Base-by-base conservation (phyloP, 225 moss, liverwort and hornwort species). In the Asterella californica region DNA sequence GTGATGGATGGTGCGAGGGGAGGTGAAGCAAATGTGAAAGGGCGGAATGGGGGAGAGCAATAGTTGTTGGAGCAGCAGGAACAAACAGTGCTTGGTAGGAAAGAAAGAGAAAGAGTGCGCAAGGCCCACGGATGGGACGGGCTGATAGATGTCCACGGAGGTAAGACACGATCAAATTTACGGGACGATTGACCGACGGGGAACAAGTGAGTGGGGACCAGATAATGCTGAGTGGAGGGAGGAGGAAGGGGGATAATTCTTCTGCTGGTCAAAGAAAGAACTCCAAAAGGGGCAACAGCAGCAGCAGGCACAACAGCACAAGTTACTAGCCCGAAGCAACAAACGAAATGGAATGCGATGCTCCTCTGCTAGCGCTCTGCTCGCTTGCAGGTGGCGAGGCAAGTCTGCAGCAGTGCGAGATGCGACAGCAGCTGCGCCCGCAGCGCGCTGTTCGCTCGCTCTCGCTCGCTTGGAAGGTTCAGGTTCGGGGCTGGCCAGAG, bases 141-240 rank as follows among this genome's bases (percentile, higher is more conserved):
- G 78, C 50, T 27, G 74, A 74, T 45, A 53, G 48, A 53, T 50
- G 74, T 74, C 71, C 74, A 33, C 32, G 52, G 74, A 0, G 29
- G 52, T 50, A 74, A 74, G 74, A 53, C 50, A 48, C 74, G 60
- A 65, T 52, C 48, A 77, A 77, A 61, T 60, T 29, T 66, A 32
- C 45, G 48, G n/a, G 29, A 50, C 46, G 78, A 78, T 78, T 78
- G 78, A 78, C 78, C 78, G 78, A 78, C 66, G 64, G 78, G 53
- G 8, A 75, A 32, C 53, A 48, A 19, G 47, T 78, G 69, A 70
- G 79, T 66, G 79, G 79, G 69, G 64, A 67, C 65, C 64, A 50
- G 78, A 66, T 10, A 53, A 8, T 75, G 74, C 48, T 71, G 46
- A 47, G 71, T 47, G 47, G 71, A 65, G 65, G 29, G 11, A 8